A percentile compares a stretch with the other conserved stretches of the same genome.
phyloP scores from a whole-genome alignment of 768 basidiomycete species.

The Tephrocybe sp. region DNA sequence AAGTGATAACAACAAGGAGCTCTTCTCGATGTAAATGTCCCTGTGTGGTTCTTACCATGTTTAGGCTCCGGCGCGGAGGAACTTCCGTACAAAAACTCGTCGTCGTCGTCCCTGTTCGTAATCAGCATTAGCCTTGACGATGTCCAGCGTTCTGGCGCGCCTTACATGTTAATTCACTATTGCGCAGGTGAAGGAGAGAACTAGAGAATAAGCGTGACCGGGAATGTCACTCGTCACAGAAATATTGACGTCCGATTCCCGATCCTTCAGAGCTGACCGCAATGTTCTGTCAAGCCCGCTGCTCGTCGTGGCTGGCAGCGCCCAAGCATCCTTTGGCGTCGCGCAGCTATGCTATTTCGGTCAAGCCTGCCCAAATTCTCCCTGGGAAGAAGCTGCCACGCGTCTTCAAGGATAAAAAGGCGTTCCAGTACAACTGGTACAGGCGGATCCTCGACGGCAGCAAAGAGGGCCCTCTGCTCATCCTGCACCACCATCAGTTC shows the following conservation, averaged over 20 bases:
- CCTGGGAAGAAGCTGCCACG: conserved; percentile 60
- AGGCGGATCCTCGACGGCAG: conserved; percentile 63
- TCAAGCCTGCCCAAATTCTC: conserved; percentile 49
- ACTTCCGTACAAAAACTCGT: conserved; percentile 76
- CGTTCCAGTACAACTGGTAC: conserved; percentile 81
- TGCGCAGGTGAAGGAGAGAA: background rate
- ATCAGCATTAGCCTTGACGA: conserved; percentile 2
- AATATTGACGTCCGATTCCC: conserved; percentile 18
- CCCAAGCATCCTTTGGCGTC: conserved; percentile 26
- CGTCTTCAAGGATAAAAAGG: conserved; percentile 76
- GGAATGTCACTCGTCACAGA: conserved; percentile 19
- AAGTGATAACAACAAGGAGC: conserved; percentile 28
- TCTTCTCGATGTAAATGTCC: conserved; percentile 15
- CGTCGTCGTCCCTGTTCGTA: conserved; percentile 67
- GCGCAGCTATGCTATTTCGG: conserved; percentile 58
- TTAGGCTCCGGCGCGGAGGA: conserved; percentile 34
- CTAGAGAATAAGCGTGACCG: conserved; percentile 8
- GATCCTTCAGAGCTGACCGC: conserved; percentile 1
- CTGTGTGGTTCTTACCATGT: conserved; percentile 47
- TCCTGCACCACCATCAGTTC: conserved; percentile 81
- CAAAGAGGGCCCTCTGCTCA: conserved; percentile 61
- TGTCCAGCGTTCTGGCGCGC: background rate
- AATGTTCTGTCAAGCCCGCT: conserved; percentile 30
- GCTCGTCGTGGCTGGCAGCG: conserved; percentile 20
- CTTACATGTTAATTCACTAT: conserved; percentile 12